Percentiles rank a stretch among this genome's conserved stretches.
These are phyloP conservation scores for Beauveria rudraprayagi DNA, from an alignment of 2,329 filamentous ascomycete genomes.

Conservation along the genomic window DNA sequence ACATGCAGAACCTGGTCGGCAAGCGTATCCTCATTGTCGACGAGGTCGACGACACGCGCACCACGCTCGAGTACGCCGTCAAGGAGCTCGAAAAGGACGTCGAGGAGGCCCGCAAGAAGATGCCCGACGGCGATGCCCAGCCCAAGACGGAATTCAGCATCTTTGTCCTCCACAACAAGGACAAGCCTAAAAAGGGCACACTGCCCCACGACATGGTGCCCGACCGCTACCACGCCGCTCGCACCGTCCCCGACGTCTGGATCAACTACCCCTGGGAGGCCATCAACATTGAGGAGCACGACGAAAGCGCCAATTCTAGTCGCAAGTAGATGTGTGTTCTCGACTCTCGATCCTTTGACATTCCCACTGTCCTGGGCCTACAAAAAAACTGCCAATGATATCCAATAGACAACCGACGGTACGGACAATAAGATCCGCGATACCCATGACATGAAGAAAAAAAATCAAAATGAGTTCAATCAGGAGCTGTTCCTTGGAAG, in stretches of 20 bases:
- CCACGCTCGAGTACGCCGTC: conserved; percentile 89
- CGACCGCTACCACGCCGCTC: conserved; percentile 72
- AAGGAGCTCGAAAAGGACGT: conserved; percentile 94
- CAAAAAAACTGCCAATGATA: neutral
- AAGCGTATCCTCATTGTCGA: conserved; percentile 90
- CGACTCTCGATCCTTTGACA: neutral
- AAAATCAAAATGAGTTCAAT: neutral
- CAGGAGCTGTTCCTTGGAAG: neutral
- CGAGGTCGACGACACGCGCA: conserved; percentile 92
- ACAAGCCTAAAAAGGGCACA: conserved; percentile 88
- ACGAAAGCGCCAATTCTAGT: conserved; percentile 29
- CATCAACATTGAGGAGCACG: conserved; percentile 86
- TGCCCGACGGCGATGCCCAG: conserved; percentile 57
- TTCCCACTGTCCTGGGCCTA: neutral
- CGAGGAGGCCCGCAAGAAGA: conserved; percentile 63
- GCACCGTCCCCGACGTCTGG: conserved; percentile 90
- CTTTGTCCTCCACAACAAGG: conserved; percentile 98
- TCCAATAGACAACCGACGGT: neutral
- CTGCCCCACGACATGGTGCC: conserved; percentile 73
- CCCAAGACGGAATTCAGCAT: conserved; percentile 81
- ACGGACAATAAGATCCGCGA: neutral
- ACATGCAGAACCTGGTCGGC: conserved; percentile 83
- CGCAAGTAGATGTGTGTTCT: neutral
- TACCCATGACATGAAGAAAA: conserved; percentile 1
- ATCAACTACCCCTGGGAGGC: conserved; percentile 99